Conservation (phyloP, 1,139 yeast genomes). For the Tardiomyces digboiensis region DNA sequence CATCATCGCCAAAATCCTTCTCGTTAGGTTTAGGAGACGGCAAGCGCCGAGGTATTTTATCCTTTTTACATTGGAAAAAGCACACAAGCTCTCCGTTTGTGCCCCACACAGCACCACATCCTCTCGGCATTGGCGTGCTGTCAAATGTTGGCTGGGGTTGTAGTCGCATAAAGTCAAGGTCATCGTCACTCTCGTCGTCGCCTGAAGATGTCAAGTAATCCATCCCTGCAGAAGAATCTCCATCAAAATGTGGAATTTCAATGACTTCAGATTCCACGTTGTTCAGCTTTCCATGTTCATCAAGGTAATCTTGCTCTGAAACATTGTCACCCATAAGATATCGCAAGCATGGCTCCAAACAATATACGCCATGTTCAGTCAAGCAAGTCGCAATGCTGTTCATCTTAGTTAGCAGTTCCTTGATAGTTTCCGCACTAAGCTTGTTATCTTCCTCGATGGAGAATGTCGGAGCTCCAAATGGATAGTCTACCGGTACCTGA, state of each 20-base stretch:
- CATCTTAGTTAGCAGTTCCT: conserved; percentile 42
- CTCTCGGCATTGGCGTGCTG: conserved; percentile 85
- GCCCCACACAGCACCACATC: conserved; percentile 90
- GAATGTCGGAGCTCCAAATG: conserved; percentile 51
- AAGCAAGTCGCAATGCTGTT: conserved; percentile 48
- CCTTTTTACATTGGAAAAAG: conserved; percentile 55
- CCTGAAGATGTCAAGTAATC: conserved; percentile 12
- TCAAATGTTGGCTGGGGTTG: conserved; percentile 38
- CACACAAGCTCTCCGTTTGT: conserved; percentile 71
- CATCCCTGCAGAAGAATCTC: conserved; percentile 17
- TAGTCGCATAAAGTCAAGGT: conserved; percentile 9
- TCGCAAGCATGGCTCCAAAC: conserved; percentile 74
- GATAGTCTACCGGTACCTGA: conserved; percentile 63
- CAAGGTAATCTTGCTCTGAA: conserved; percentile 34
- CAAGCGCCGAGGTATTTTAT: conserved; percentile 2
- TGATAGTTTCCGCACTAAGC: conserved; percentile 37
- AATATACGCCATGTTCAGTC: conserved; percentile 50
- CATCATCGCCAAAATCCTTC: conserved; percentile 1
- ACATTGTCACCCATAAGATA: conserved; percentile 76
- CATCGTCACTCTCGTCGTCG: conserved; percentile 10
- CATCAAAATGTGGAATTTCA: conserved; percentile 9
- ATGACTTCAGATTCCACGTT: conserved; percentile 2
- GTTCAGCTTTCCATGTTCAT: conserved; percentile 24
- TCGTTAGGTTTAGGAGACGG: neutral
- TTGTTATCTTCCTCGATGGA: conserved; percentile 74